phyloP scores from a whole-genome alignment of 2,329 filamentous ascomycete genomes.

The Tricladium varicosporioides region DNA sequence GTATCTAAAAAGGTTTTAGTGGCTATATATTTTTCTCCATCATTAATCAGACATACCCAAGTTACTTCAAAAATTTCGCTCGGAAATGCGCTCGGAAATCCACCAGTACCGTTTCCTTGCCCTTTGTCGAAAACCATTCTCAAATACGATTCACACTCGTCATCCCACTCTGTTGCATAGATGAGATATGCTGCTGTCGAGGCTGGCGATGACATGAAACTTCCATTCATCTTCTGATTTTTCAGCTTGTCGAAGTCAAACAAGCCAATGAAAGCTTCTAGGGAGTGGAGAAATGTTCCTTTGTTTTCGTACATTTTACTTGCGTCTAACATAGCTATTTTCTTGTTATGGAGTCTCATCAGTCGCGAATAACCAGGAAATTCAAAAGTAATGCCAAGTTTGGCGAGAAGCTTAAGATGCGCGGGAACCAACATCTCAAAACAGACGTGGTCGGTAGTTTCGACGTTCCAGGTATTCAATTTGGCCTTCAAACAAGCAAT shows the following conservation, averaged over 20 bases:
- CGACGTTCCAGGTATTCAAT: constrained; percentile 5
- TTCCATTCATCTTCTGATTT: neutral
- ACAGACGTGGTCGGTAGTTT: constrained; percentile 2
- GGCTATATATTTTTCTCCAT: too few species aligned
- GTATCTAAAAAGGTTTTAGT: neutral
- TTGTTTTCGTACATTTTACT: constrained; percentile 32
- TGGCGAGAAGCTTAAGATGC: neutral
- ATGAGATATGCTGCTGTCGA: constrained; percentile 5
- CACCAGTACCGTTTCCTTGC: neutral
- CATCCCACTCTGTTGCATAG: neutral
- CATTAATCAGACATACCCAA: too few species aligned
- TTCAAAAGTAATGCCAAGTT: constrained; percentile 20
- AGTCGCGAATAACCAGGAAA: constrained; percentile 29
- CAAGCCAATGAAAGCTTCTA: constrained; percentile 39
- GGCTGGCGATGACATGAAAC: constrained; percentile 2
- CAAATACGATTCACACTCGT: neutral
- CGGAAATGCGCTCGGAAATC: neutral
- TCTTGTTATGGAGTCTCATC: constrained; percentile 27
- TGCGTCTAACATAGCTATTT: constrained; percentile 30
- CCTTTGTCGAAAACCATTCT: neutral
- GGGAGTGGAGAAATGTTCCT: constrained; percentile 36
- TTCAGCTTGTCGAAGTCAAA: constrained; percentile 36
- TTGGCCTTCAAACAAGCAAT: neutral
- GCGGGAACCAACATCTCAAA: constrained; percentile 6
- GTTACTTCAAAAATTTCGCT: constrained; percentile 1